phyloP scores from a whole-genome alignment of 768 basidiomycete genomes.

The Leccinum rimulosum region DNA sequence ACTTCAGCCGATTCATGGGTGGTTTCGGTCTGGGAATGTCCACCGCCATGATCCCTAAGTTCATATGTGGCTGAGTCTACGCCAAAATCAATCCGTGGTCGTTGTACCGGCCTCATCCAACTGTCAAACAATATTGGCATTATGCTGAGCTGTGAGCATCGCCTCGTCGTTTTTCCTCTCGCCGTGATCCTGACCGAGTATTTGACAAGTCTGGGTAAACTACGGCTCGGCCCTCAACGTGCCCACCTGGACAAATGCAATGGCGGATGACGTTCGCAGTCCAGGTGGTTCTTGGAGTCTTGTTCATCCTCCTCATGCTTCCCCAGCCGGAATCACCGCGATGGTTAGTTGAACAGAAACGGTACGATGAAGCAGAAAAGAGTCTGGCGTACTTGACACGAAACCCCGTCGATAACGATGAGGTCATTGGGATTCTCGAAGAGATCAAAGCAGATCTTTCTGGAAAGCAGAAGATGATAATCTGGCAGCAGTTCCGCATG shows the following conservation, averaged over 20 bases:
- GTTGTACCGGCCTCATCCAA: slow-evolving; percentile 47
- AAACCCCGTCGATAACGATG: slow-evolving; percentile 32
- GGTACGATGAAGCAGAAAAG: slow-evolving; percentile 40
- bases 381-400: slow-evolving; percentile 38
- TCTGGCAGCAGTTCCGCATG: slow-evolving; percentile 31
- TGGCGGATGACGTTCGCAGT: too few relatives aligned
- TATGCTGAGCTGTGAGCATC: slow-evolving; percentile 35
- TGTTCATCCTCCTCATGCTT: slow-evolving; percentile 32
- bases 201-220: slow-evolving; percentile 17
- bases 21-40: slow-evolving; percentile 63
- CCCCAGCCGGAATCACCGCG: slow-evolving; percentile 56
- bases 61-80: slow-evolving; percentile 52
- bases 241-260: too few relatives aligned
- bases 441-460: slow-evolving; percentile 50
- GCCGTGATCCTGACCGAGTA: slow-evolving; percentile 1
- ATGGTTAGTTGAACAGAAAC: slow-evolving; percentile 50
- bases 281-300: too few relatives aligned
- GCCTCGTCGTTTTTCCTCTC: neutral
- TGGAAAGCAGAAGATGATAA: slow-evolving; percentile 37
- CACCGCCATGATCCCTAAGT: slow-evolving; percentile 42
- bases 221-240: too few relatives aligned
- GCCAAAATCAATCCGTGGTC: slow-evolving; percentile 46
- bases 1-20: slow-evolving; percentile 52
- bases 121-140: slow-evolving; percentile 30
- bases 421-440: slow-evolving; percentile 37